Evolutionary conservation across 306 rosid genomes (phyloP).

Genomic region (Medicago ruthenica): DNA sequence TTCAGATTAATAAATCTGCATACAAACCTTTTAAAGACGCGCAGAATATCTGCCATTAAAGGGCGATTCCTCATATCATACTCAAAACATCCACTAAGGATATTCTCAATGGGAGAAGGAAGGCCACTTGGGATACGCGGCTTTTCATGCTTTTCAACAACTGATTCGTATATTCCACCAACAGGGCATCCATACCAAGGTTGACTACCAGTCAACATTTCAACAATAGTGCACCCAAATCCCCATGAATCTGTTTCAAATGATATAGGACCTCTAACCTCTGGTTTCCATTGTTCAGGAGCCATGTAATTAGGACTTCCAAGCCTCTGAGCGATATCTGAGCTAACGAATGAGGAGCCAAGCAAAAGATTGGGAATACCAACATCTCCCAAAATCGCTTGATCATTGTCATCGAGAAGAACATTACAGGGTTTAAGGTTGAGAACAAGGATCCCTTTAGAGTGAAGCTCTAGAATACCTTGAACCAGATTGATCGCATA

Average conservation of each 20-base stretch:
- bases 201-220: slow-evolving; percentile 86
- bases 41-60: slow-evolving; percentile 65
- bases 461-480: slow-evolving; percentile 75
- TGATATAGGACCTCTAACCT: slow-evolving; percentile 85
- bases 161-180: slow-evolving; percentile 60
- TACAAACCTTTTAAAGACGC: slow-evolving; percentile 72
- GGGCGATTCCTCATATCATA: slow-evolving; percentile 94
- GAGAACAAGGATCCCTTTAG: slow-evolving; percentile 70
- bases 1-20: slow-evolving; percentile 22
- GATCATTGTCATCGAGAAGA: slow-evolving; percentile 71
- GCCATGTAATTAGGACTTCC: slow-evolving; percentile 98
- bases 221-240: slow-evolving; percentile 84
- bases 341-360: slow-evolving; percentile 62
- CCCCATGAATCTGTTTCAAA: slow-evolving; percentile 96
- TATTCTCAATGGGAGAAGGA: slow-evolving; percentile 76
- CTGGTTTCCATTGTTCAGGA: slow-evolving; percentile 96
- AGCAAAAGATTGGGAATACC: slow-evolving; percentile 81
- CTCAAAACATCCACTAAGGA: slow-evolving; percentile 88
- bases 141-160: slow-evolving; percentile 78
- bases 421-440: slow-evolving; percentile 82
- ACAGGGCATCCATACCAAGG: slow-evolving; percentile 85
- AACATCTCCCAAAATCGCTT: slow-evolving; percentile 82
- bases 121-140: slow-evolving; percentile 80
- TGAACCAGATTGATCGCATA: slow-evolving; percentile 77
- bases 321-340: slow-evolving; percentile 68